A percentile compares a stretch with the other conserved stretches of the same genome.
Conservation (phyloP, 257 asterid genomes). For the Lycium barbarum region DNA sequence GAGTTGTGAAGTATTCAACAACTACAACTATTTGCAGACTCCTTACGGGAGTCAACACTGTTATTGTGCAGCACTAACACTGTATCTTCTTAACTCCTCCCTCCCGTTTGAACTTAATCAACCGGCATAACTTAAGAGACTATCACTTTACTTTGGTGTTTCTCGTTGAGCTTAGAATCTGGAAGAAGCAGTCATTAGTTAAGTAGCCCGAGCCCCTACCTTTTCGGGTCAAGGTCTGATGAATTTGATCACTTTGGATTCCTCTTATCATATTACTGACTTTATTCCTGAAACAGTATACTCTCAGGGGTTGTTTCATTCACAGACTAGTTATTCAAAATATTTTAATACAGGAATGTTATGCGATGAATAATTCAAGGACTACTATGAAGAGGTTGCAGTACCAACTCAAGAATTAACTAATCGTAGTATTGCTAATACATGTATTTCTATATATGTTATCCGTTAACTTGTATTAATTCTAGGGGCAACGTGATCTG, state of each 20-base stretch:
- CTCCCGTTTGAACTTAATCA: neutral
- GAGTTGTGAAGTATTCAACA: neutral
- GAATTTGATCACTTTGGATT: constrained; percentile 12
- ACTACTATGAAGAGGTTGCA: constrained; percentile 9
- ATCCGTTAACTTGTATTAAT: neutral
- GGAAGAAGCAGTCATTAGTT: neutral
- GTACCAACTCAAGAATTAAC: constrained; percentile 3
- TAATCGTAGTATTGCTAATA: neutral
- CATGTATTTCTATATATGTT: neutral
- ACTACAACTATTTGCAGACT: neutral
- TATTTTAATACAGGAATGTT: neutral
- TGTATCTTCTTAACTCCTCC: neutral
- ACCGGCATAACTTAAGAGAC: neutral
- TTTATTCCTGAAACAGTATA: neutral
- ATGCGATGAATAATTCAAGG: neutral
- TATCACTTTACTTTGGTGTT: neutral
- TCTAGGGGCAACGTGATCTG: neutral
- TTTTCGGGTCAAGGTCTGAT: neutral
- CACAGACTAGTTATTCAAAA: neutral
- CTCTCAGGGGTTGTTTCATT: neutral
- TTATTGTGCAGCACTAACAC: neutral
- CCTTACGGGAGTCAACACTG: neutral
- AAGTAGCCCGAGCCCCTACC: neutral
- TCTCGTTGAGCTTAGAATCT: neutral
- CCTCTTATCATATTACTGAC: neutral